These are phyloP conservation scores for Aegilops speltoides DNA, from an alignment of 176 grass and related monocot genomes.

Conservation along the genomic window DNA sequence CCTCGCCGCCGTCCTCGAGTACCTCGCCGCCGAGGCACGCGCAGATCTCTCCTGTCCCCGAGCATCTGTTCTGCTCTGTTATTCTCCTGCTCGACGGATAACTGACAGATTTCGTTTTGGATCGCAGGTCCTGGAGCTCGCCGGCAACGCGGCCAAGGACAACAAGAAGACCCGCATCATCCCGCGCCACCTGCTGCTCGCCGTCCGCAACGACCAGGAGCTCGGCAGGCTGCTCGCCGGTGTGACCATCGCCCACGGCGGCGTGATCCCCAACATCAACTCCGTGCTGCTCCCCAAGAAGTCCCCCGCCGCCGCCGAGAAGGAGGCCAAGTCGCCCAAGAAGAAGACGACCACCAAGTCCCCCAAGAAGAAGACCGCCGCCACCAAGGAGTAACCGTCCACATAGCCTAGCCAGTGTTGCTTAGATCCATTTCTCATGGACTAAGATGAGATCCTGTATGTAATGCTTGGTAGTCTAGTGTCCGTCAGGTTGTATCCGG, in stretches of 20 bases:
- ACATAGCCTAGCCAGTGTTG: not conserved
- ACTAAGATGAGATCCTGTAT: not conserved
- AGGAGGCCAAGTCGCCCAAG: not conserved
- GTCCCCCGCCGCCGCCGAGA: not conserved
- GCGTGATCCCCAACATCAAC: not conserved
- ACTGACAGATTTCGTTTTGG: not conserved
- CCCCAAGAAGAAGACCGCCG: not conserved
- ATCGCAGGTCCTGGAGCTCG: not conserved
- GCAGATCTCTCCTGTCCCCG: rapidly evolving
- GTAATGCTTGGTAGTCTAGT: not conserved
- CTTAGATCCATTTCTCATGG: not conserved
- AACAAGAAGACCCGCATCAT: not conserved
- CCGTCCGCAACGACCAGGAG: not conserved
- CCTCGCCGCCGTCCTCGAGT: constrained; percentile 42
- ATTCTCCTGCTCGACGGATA: rapidly evolving
- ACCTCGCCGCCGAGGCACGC: constrained; percentile 25
- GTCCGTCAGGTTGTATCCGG: not conserved
- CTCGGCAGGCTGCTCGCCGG: not conserved
- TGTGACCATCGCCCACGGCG: not conserved
- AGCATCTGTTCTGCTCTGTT: no score
- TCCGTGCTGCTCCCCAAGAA: not conserved
- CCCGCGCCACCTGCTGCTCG: not conserved
- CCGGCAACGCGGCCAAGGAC: not conserved
- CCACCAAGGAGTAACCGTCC: not conserved
- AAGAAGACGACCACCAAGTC: not conserved